phyloP scores from a whole-genome alignment of 192 early-diverging fungal genomes.

The Phycomyces nitens region DNA sequence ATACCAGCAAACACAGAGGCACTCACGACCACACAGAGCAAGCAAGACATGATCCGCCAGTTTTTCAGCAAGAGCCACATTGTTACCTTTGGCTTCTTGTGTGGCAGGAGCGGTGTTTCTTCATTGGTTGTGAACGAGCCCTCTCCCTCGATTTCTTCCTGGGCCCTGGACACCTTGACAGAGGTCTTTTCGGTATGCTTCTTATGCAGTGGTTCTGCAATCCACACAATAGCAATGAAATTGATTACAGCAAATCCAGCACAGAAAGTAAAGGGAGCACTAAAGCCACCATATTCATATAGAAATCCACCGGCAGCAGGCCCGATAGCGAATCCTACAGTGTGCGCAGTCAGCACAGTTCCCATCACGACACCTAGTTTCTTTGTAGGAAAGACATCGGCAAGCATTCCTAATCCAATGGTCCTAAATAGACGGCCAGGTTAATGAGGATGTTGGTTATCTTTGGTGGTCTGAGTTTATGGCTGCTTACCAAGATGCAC shows the following conservation, averaged over 20 bases:
- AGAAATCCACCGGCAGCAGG: constrained; percentile 65
- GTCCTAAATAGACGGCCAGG: constrained; percentile 38
- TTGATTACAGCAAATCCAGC: constrained; percentile 56
- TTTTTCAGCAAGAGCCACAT: constrained; percentile 43
- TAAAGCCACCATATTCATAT: constrained; percentile 61
- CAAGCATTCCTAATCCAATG: constrained; percentile 67
- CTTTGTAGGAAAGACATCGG: constrained; percentile 63
- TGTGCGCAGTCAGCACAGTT: constrained; percentile 60
- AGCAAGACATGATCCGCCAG: constrained; percentile 44
- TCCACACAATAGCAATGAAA: constrained; percentile 56
- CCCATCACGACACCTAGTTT: constrained; percentile 71
- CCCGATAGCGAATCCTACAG: constrained; percentile 67
- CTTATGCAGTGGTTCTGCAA: constrained; percentile 52
- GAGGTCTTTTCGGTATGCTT: neutral
- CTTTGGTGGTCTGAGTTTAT: neutral
- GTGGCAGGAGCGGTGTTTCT: neutral
- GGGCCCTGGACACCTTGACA: constrained; percentile 7
- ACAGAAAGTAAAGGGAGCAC: constrained; percentile 68
- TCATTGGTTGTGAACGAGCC: constrained; percentile 1
- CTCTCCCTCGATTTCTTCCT: constrained; percentile 17
- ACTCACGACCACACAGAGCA: constrained; percentile 42
- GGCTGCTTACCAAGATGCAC: constrained; percentile 57
- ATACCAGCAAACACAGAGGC: constrained; percentile 53
- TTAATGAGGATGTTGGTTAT: neutral
- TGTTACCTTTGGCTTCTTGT: constrained; percentile 21